Base-by-base conservation (phyloP, 2,329 filamentous ascomycete species). In the Chrysosporium queenslandicum region DNA sequence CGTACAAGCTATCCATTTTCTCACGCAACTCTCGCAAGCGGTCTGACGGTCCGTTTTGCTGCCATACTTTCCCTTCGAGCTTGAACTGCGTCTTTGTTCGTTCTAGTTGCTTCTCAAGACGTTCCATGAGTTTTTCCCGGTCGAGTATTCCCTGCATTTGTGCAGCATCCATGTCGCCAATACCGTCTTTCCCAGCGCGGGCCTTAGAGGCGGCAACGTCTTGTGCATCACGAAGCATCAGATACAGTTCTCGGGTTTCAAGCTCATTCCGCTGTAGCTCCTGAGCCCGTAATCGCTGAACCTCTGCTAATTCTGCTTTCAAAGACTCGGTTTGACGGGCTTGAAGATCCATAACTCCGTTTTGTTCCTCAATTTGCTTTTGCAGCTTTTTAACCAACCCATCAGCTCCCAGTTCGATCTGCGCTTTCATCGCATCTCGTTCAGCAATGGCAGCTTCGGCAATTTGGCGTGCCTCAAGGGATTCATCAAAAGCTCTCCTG, bases 71-170 rank as follows among this genome's bases (percentile, higher is more conserved):
- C 59, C 92, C 92, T 69, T 97, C 92, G 29, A 98, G 80, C 70
- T 96, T 96, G 71, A 88, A 95, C 66, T 97, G 90, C 0, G 92
- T 97, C 78, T 97, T 97, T 58, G 95, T 91, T 58, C 92, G 79
- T 73, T 97, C 91, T 39, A 98, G 81, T 70, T 97, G 92, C 76
- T 87, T 94, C 68, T 95, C 90, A 53, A 98, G 77, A 50, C 90
- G 84, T 65, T 89, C 87, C 86, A 98, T 94, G 59, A 98, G 82
- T 63, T 79, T 83, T 63, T 96, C 87, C 23, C 92, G 85, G 66
- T 97, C 90, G 58, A 98, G 75, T 56, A 98, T 97, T 57, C 92
- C 92, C 66, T 89, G 82, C 84, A 91, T 88, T 52, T 84, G 85
- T 27, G 80, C 75, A 21, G 87, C 81, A 64, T 92, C 85, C 20